These are phyloP conservation scores for Bathelium albidoporum DNA, from an alignment of 495 filamentous ascomycete genomes.

Conservation along the genomic window DNA sequence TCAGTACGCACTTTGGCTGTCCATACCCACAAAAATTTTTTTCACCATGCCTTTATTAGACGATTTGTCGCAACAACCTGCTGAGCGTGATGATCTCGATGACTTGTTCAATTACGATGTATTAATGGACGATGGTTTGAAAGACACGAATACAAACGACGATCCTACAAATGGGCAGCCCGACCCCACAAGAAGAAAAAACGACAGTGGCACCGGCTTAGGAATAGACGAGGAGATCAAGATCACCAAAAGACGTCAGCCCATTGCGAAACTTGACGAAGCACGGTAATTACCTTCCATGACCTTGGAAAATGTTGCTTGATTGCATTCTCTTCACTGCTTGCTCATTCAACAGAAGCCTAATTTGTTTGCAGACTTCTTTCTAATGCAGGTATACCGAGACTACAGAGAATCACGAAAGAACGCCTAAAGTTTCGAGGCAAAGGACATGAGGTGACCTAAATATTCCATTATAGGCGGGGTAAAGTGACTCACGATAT, in stretches of 20 bases:
- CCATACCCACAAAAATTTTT: no score
- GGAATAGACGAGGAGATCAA: conserved; percentile 84
- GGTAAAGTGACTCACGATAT: neutral
- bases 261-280: conserved; percentile 80
- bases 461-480: neutral
- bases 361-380: conserved; percentile 46
- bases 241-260: conserved; percentile 61
- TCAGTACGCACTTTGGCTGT: no score
- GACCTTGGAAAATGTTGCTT: neutral
- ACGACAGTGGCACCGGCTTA: conserved; percentile 29
- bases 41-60: neutral
- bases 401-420: conserved; percentile 59
- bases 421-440: conserved; percentile 72
- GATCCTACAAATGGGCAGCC: conserved; percentile 21
- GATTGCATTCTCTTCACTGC: neutral
- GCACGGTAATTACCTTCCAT: conserved; percentile 40
- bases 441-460: conserved; percentile 77
- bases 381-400: conserved; percentile 72
- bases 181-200: conserved; percentile 29
- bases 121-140: conserved; percentile 41
- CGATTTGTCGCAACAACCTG: neutral
- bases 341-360: neutral
- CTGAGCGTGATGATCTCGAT: conserved; percentile 34
- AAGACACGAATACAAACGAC: conserved; percentile 26
- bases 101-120: conserved; percentile 64